Conservation (phyloP, 148 eudicot genomes). For the Oxyria digyna region DNA sequence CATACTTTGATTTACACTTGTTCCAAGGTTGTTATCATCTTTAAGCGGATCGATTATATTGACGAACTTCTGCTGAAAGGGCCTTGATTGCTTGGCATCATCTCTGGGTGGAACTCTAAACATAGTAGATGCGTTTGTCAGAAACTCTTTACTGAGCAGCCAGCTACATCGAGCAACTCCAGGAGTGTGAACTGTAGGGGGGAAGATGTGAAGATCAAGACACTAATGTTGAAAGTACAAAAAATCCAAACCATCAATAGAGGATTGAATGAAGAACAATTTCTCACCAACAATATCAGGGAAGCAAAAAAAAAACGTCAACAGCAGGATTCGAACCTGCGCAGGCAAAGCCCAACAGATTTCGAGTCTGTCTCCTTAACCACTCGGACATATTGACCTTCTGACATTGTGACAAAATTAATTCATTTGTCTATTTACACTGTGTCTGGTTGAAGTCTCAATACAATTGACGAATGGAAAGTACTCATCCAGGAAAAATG, state of each 20-base stretch:
- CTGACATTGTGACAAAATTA: not conserved
- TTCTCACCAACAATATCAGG: constrained; percentile 42
- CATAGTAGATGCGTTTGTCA: constrained; percentile 30
- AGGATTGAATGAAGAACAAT: not conserved
- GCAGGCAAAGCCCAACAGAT: constrained; percentile 97
- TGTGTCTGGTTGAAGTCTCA: not conserved
- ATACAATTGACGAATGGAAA: too few species aligned
- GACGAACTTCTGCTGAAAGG: constrained; percentile 30
- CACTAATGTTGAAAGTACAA: not conserved
- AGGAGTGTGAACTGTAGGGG: constrained; percentile 31
- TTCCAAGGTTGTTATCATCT: constrained; percentile 54
- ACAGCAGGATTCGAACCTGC: constrained; percentile 99
- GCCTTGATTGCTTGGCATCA: constrained; percentile 16
- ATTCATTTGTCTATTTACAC: not conserved
- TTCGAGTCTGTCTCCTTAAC: constrained; percentile 92
- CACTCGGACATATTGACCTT: constrained; percentile 78
- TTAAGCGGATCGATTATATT: constrained; percentile 53
- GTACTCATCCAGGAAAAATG: too few species aligned
- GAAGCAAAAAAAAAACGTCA: constrained; percentile 19
- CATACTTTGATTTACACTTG: constrained; percentile 49
- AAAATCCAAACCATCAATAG: not conserved
- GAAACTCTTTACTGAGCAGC: constrained; percentile 33
- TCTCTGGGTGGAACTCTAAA: constrained; percentile 31
- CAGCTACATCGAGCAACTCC: constrained; percentile 8
- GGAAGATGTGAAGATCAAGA: constrained; percentile 5